Conservation (phyloP, 495 filamentous ascomycete genomes). For the Penicillium ochrochloron region DNA sequence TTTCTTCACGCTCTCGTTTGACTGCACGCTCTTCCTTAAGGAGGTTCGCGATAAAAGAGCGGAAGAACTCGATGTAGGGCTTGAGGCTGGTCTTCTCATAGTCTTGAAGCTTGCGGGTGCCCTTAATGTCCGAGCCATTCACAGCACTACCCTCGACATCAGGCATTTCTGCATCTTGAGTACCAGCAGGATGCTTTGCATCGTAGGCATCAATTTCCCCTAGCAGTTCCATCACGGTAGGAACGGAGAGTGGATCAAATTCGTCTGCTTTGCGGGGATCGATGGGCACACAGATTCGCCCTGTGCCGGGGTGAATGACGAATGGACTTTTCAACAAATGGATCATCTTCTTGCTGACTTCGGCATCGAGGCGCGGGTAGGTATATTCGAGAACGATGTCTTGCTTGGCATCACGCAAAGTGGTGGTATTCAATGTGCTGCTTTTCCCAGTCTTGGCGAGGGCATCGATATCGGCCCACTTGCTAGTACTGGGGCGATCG, state of each 20-base stretch:
- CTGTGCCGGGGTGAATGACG: conserved; percentile 93
- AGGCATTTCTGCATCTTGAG: conserved; percentile 35
- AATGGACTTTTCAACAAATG: conserved; percentile 97
- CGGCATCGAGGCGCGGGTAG: conserved; percentile 95
- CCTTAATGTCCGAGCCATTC: conserved; percentile 42
- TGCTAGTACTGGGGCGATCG: conserved; percentile 69
- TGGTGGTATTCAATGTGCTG: conserved; percentile 64
- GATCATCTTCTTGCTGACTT: conserved; percentile 95
- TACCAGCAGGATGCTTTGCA: conserved; percentile 39
- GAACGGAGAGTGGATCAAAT: conserved; percentile 87
- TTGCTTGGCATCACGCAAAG: conserved; percentile 85
- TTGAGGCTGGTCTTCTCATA: conserved; percentile 97
- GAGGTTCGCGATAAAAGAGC: conserved; percentile 73
- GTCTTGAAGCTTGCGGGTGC: conserved; percentile 65
- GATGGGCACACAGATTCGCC: conserved; percentile 93
- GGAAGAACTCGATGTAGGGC: conserved; percentile 90
- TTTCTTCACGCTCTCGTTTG: conserved; percentile 71
- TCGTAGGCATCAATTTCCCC: conserved; percentile 82
- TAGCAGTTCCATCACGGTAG: conserved; percentile 80
- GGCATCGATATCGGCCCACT: conserved; percentile 93
- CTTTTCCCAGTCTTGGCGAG: conserved; percentile 75
- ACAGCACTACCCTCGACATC: conserved; percentile 46
- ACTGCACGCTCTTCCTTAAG: conserved; percentile 79
- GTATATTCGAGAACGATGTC: conserved; percentile 96
- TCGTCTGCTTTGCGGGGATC: conserved; percentile 68